phyloP scores from a whole-genome alignment of 208 protist genomes.

The Trichomonas vaginalis region DNA sequence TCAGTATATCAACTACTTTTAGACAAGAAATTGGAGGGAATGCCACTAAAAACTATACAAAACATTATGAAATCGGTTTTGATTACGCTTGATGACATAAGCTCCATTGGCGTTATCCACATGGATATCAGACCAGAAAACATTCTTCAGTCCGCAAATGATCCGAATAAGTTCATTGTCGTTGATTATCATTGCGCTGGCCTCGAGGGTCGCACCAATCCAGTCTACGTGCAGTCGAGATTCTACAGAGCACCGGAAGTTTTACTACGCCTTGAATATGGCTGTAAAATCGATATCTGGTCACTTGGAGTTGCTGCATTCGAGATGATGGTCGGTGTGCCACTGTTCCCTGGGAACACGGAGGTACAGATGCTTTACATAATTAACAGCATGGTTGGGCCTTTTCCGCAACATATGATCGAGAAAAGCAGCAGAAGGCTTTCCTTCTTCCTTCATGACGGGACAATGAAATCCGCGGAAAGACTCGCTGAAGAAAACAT shows the following conservation, averaged over 20 bases:
- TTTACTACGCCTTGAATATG: background rate
- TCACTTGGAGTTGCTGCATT: background rate
- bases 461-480: background rate
- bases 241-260: background rate
- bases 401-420: background rate
- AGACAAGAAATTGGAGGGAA: background rate
- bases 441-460: background rate
- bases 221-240: background rate
- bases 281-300: background rate
- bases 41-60: background rate
- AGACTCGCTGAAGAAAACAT: background rate
- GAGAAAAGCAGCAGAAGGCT: background rate
- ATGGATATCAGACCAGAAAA: conserved; percentile 36
- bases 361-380: conserved; percentile 38
- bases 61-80: background rate
- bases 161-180: background rate
- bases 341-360: background rate
- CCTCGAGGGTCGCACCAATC: background rate
- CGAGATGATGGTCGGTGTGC: background rate
- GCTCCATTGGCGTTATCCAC: conserved; percentile 44
- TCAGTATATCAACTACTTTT: background rate
- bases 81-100: background rate
- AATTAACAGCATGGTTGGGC: conserved; percentile 25
- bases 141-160: conserved; percentile 23
- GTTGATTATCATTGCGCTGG: background rate